A percentile compares a stretch with the other conserved stretches of the same genome.
Conservation (phyloP, 108 stramenopile species). For the Cyclotella choctawhatcheeana region DNA sequence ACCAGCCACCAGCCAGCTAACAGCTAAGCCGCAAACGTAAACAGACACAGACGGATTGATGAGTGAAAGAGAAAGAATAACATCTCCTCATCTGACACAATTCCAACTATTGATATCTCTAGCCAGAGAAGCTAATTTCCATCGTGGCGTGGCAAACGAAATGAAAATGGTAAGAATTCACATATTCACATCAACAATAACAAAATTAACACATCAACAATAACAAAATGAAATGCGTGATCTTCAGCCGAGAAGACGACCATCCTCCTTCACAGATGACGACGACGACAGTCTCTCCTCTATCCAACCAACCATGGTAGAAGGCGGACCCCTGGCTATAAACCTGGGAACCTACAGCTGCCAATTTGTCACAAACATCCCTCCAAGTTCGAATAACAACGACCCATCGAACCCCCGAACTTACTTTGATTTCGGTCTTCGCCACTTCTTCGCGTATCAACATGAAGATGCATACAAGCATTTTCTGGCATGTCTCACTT, state of each 20-base stretch:
- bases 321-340: slow-evolving; percentile 37
- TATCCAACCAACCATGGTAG: slow-evolving; percentile 7
- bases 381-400: slow-evolving; percentile 43
- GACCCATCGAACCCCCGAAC: slow-evolving; percentile 54
- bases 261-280: not conserved
- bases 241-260: not conserved
- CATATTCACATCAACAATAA: not conserved
- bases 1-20: no score
- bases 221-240: not conserved
- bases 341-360: slow-evolving; percentile 72
- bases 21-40: no score
- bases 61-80: no score
- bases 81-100: no score
- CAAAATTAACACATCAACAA: not conserved
- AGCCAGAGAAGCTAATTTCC: no score
- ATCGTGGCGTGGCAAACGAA: not conserved
- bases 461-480: slow-evolving; percentile 80
- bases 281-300: not conserved
- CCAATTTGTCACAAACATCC: slow-evolving; percentile 69
- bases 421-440: slow-evolving; percentile 76
- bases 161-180: slow-evolving; percentile 1
- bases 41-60: no score
- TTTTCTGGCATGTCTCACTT: slow-evolving; percentile 67
- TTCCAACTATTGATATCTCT: no score
- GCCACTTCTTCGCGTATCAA: slow-evolving; percentile 74